These are phyloP conservation scores for Boletus fagicola DNA, from an alignment of 768 basidiomycete genomes.

Conservation along the genomic window DNA sequence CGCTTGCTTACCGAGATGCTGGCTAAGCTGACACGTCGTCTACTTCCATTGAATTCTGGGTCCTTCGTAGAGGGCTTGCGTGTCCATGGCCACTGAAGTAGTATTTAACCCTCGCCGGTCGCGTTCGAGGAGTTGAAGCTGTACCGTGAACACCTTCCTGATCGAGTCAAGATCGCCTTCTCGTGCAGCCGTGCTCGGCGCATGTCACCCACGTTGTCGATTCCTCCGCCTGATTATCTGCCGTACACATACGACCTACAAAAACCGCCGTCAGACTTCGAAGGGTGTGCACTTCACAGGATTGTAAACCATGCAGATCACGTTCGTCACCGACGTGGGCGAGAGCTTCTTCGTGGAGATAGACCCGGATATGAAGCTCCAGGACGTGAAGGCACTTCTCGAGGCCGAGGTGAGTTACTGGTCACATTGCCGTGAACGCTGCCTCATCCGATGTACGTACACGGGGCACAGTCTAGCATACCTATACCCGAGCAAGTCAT, in stretches of 20 bases:
- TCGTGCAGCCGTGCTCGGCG: background rate
- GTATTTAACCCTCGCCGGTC: slow-evolving; percentile 15
- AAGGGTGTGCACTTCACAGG: background rate
- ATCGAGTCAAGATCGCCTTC: slow-evolving; percentile 19
- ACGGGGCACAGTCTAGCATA: slow-evolving; percentile 61
- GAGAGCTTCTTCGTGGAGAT: slow-evolving; percentile 73
- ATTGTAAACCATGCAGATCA: slow-evolving; percentile 56
- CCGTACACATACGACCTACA: background rate
- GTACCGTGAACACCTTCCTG: slow-evolving; percentile 22
- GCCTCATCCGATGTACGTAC: background rate
- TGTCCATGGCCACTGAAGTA: slow-evolving; percentile 5
- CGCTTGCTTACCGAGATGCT: slow-evolving; percentile 14
- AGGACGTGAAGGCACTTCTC: slow-evolving; percentile 90
- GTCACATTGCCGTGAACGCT: background rate
- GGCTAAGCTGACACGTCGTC: slow-evolving; percentile 16
- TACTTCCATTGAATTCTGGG: slow-evolving; percentile 23
- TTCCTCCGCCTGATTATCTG: slow-evolving; percentile 6
- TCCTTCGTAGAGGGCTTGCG: slow-evolving; percentile 22
- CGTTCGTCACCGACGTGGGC: slow-evolving; percentile 68
- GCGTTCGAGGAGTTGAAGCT: background rate
- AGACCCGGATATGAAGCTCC: slow-evolving; percentile 86
- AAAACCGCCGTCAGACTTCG: background rate
- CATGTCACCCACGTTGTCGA: background rate
- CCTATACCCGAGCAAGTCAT: slow-evolving; percentile 72
- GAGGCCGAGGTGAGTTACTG: slow-evolving; percentile 82